Base-by-base conservation (phyloP, 176 grass and related monocot genomes). In the Carex cristatella region DNA sequence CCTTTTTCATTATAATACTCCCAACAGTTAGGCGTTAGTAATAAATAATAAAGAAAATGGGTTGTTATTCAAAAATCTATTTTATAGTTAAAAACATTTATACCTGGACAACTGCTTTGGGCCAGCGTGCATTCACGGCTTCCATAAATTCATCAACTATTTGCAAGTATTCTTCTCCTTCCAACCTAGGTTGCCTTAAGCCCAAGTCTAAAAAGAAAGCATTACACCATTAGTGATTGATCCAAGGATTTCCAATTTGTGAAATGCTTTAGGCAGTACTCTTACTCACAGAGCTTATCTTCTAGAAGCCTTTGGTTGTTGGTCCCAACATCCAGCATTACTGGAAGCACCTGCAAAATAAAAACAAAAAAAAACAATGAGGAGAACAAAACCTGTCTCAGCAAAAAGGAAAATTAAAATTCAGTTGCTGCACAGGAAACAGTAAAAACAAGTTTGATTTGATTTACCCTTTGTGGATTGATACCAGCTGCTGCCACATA, bases 121-220 rank as follows among this genome's bases (percentile, higher is more conserved):
- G 95, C 93, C 95, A 95, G 66, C 95, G 95, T 67, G 95, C 88
- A 91, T 68, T 85, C 68, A 92, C 77, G 56, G 95, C 95, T 91
- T 95, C 95, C 93, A 98, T 95, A 78, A 98, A 98, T 92, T 98
- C 95, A 94, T 98, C 95, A 77, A 98, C 89, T 80, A 98, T 88
- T 0, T 89, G 83, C 42, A 98, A 86, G 87, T 98, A 98, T 81
- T 98, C 93, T 48, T 95, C 95, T 87, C 93, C 95, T 85, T 95
- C 91, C 84, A 98, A 86, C 85, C 96, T 89, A 83, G 88, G 96
- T 82, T 98, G 96, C 85, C 93, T 89, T 78, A 98, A 76, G 88
- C 96, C 96, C 86, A 98, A 90, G 88, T 98, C 96, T 98, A 89
- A 76, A 87, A 83, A 88, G 84, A 84, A 62, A 44, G 40, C 19